phyloP scores from a whole-genome alignment of 306 rosid species.

The Coriaria nepalensis region DNA sequence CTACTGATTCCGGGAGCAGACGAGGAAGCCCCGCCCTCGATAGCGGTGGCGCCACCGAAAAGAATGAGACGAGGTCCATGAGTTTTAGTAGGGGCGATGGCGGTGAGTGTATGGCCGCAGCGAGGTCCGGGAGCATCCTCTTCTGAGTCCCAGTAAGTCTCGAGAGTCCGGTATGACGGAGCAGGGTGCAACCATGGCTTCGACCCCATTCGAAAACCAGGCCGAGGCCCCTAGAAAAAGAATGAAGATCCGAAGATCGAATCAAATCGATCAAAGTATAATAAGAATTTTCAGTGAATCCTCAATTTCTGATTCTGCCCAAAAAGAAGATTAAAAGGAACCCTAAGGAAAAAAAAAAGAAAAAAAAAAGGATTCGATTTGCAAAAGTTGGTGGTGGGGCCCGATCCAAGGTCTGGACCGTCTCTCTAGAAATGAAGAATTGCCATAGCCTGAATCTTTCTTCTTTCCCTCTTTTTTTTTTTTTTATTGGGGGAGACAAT shows the following conservation, averaged over 20 bases:
- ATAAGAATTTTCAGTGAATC: conserved; percentile 9
- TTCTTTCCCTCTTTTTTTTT: too few relatives aligned
- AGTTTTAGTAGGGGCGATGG: conserved; percentile 76
- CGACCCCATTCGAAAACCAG: conserved; percentile 41
- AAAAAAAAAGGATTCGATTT: background rate
- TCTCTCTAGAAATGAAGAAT: background rate
- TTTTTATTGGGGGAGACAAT: too few relatives aligned
- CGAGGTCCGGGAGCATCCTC: conserved; percentile 96
- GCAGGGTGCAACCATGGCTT: conserved; percentile 94
- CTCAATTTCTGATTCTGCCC: conserved; percentile 6
- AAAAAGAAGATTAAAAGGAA: conserved; percentile 1
- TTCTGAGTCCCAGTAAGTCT: conserved; percentile 71
- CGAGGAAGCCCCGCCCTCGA: conserved; percentile 75
- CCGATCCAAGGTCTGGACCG: conserved; percentile 36
- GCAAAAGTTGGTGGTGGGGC: conserved; percentile 22
- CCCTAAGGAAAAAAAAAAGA: too few relatives aligned
- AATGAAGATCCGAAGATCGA: background rate
- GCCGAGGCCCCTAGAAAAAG: conserved; percentile 2
- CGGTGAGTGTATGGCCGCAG: conserved; percentile 77
- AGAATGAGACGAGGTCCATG: conserved; percentile 80
- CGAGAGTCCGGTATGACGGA: conserved; percentile 53
- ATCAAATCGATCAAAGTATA: conserved; percentile 9
- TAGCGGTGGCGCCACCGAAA: conserved; percentile 95
- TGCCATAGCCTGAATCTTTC: too few relatives aligned
- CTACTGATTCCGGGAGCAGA: conserved; percentile 89